These are phyloP conservation scores for Dryas integrifolia DNA, from an alignment of 331 rosid genomes.

Conservation along the genomic window DNA sequence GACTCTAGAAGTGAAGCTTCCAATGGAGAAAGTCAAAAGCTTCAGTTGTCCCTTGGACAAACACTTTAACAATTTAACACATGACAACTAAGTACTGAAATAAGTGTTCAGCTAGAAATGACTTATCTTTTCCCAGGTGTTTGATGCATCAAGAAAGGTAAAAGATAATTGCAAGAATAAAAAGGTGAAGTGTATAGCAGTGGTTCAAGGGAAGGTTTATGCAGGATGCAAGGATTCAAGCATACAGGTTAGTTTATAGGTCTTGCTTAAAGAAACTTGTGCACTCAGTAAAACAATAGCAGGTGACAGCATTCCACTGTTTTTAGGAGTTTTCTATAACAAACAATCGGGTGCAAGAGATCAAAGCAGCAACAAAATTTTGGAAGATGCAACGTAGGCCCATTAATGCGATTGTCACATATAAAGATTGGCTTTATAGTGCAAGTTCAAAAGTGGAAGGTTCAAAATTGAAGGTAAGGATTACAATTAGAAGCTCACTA, in stretches of 20 bases:
- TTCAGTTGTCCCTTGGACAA: not conserved
- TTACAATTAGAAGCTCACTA: not conserved
- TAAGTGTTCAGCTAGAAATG: not conserved
- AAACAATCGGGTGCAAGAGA: slow-evolving; percentile 59
- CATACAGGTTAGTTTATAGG: slow-evolving; percentile 52
- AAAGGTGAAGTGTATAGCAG: slow-evolving; percentile 51
- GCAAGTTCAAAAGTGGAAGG: slow-evolving; percentile 63
- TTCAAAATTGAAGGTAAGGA: slow-evolving; percentile 58
- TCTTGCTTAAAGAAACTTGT: slow-evolving; percentile 10
- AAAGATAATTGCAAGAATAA: slow-evolving; percentile 48
- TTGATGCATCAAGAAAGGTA: slow-evolving; percentile 49
- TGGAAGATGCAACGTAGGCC: slow-evolving; percentile 66
- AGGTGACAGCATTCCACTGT: slow-evolving; percentile 14
- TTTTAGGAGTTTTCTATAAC: slow-evolving; percentile 55
- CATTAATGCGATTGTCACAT: slow-evolving; percentile 49
- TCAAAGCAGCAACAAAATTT: slow-evolving; percentile 59
- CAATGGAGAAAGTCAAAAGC: not conserved
- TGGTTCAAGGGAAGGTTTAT: slow-evolving; percentile 58
- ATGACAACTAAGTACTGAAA: not conserved
- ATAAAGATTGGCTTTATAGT: slow-evolving; percentile 70
- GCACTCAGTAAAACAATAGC: slow-evolving; percentile 12
- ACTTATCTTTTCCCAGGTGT: slow-evolving; percentile 37
- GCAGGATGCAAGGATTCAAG: slow-evolving; percentile 76
- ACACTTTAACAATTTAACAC: not conserved
- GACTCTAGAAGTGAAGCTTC: not conserved